Percentiles rank a stretch among this genome's conserved stretches.
Conservation (phyloP, 495 filamentous ascomycete species). For the Cladorrhinum samala region DNA sequence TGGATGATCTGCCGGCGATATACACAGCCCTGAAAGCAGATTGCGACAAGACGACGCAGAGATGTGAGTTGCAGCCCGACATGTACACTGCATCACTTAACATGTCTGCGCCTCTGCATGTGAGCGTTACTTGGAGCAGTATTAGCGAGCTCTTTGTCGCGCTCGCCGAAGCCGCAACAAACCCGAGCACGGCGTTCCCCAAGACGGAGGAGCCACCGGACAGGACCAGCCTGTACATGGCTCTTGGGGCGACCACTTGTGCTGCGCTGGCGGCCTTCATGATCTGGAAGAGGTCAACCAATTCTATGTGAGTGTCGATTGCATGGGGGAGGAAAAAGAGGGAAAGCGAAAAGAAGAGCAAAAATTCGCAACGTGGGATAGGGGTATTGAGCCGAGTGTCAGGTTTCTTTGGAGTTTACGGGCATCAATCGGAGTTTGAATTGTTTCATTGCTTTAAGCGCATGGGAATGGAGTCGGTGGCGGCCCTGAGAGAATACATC, state of each 20-base stretch:
- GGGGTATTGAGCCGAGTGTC: no score
- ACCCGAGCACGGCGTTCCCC: slow-evolving; percentile 81
- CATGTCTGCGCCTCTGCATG: slow-evolving; percentile 85
- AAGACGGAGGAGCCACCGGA: slow-evolving; percentile 81
- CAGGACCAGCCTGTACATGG: slow-evolving; percentile 77
- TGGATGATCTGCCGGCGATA: slow-evolving; percentile 81
- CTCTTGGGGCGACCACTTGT: slow-evolving; percentile 71
- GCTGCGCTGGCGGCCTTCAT: slow-evolving; percentile 75
- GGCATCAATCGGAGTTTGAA: background rate
- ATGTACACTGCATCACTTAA: slow-evolving; percentile 75
- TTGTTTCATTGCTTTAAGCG: background rate
- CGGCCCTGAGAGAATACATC: no score
- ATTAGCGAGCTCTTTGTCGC: slow-evolving; percentile 87
- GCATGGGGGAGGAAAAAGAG: background rate
- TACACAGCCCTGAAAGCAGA: slow-evolving; percentile 94
- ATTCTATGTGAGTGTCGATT: slow-evolving; percentile 4
- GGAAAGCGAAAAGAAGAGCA: background rate
- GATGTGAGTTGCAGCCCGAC: slow-evolving; percentile 85
- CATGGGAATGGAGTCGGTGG: no score
- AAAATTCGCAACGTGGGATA: no score
- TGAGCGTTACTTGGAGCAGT: slow-evolving; percentile 84
- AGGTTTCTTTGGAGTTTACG: background rate
- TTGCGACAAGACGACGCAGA: slow-evolving; percentile 86
- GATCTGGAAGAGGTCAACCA: slow-evolving; percentile 53
- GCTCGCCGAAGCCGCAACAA: slow-evolving; percentile 80